A percentile compares a stretch with the other conserved stretches of the same genome.
Evolutionary conservation across 805 yeast species (phyloP).

Genomic region (Ogataea pignaliae): DNA sequence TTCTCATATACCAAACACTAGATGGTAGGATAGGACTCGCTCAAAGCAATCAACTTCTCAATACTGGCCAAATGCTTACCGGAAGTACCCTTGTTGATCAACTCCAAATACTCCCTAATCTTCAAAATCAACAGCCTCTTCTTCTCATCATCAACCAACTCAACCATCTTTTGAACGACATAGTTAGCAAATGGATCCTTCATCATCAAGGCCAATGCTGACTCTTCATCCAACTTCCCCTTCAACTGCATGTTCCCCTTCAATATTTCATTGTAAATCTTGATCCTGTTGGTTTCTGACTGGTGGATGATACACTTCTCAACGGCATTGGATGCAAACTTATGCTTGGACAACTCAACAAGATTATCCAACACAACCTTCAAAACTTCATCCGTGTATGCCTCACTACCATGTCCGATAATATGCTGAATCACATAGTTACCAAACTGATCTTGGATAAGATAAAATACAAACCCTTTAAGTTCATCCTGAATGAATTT

Average conservation of each 20-base stretch:
- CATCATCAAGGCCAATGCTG: constrained; percentile 87
- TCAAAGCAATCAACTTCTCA: constrained; percentile 61
- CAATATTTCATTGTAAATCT: constrained; percentile 64
- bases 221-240: constrained; percentile 51
- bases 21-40: constrained; percentile 35
- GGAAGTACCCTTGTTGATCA: constrained; percentile 60
- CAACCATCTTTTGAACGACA: constrained; percentile 92
- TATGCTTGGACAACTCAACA: constrained; percentile 86
- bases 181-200: constrained; percentile 97
- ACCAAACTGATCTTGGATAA: constrained; percentile 95
- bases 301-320: constrained; percentile 88
- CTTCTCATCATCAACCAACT: constrained; percentile 66
- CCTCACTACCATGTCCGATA: constrained; percentile 70
- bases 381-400: constrained; percentile 56
- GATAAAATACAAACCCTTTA: constrained; percentile 62
- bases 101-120: constrained; percentile 75
- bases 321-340: constrained; percentile 96
- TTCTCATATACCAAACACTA: not conserved
- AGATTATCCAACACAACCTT: constrained; percentile 56
- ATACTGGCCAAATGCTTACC: constrained; percentile 84
- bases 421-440: constrained; percentile 97
- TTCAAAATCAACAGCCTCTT: constrained; percentile 66
- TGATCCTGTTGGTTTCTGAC: constrained; percentile 51
- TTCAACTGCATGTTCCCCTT: constrained; percentile 40
- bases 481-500: constrained; percentile 64